Conservation (phyloP, 768 basidiomycete genomes). For the Russula earlei region DNA sequence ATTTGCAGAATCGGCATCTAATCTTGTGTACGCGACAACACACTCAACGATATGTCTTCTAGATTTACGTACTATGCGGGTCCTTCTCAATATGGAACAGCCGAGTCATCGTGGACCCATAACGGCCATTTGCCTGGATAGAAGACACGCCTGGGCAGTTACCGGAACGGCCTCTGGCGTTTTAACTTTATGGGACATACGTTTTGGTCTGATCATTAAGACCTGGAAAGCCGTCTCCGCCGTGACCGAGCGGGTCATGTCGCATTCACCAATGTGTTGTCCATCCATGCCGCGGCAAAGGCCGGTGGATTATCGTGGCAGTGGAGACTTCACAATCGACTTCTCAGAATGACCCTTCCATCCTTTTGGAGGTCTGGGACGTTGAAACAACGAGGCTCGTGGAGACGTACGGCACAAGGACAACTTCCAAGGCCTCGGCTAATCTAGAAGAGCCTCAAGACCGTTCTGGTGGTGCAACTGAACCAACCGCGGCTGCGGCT, state of each 20-base stretch:
- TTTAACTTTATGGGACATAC: slow-evolving; percentile 88
- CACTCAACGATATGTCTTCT: slow-evolving; percentile 66
- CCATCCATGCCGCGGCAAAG: slow-evolving; percentile 81
- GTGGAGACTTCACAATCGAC: slow-evolving; percentile 38
- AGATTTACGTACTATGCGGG: slow-evolving; percentile 78
- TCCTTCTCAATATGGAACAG: slow-evolving; percentile 70
- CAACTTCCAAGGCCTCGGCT: slow-evolving; percentile 35
- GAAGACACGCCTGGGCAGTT: slow-evolving; percentile 79
- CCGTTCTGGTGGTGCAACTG: slow-evolving; percentile 43
- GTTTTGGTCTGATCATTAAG: slow-evolving; percentile 82
- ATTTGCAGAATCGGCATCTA: slow-evolving; percentile 58
- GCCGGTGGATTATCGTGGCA: slow-evolving; percentile 86
- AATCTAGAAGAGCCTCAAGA: slow-evolving; percentile 46
- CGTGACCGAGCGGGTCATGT: slow-evolving; percentile 39
- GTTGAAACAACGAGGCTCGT: slow-evolving; percentile 73
- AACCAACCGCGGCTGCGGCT: slow-evolving; percentile 57
- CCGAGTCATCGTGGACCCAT: slow-evolving; percentile 83
- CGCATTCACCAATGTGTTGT: slow-evolving; percentile 66
- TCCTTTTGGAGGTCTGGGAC: slow-evolving; percentile 85
- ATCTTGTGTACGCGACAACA: slow-evolving; percentile 78
- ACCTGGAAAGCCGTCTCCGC: slow-evolving; percentile 73
- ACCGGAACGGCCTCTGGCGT: slow-evolving; percentile 81
- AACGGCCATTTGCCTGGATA: slow-evolving; percentile 75
- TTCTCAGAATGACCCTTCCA: slow-evolving; percentile 29
- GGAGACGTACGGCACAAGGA: slow-evolving; percentile 65